These are phyloP conservation scores for Zygosaccharomyces bailii DNA, from an alignment of 805 yeast genomes.

Conservation along the genomic window DNA sequence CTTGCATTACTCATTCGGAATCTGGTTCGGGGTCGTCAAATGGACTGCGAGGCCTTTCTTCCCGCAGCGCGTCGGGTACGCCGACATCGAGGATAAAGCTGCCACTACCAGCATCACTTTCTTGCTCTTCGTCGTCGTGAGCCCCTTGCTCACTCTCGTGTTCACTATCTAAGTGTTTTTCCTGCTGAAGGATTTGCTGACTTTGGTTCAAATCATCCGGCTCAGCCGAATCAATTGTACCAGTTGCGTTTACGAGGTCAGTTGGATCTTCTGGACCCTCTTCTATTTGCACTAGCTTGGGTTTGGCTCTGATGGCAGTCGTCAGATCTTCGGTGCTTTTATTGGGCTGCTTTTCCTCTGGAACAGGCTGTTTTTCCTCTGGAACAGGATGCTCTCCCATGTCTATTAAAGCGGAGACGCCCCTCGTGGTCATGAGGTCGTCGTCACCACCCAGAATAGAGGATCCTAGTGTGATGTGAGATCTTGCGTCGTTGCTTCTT, in stretches of 20 bases:
- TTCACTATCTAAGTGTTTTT: too few species aligned
- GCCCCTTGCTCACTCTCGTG: too few species aligned
- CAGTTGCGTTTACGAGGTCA: too few species aligned
- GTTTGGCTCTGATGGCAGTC: constrained; percentile 75
- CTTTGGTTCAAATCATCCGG: too few species aligned
- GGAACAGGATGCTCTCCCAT: not conserved
- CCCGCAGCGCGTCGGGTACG: constrained; percentile 17
- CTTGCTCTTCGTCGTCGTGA: too few species aligned
- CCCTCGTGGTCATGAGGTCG: constrained; percentile 24
- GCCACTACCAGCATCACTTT: constrained; percentile 27
- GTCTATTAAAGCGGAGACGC: not conserved
- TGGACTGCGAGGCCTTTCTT: constrained; percentile 16
- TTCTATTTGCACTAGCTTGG: constrained; percentile 50
- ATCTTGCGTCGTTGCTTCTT: constrained; percentile 27
- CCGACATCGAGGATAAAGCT: constrained; percentile 33
- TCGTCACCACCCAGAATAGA: constrained; percentile 43
- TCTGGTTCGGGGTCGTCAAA: constrained; percentile 14
- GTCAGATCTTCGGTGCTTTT: constrained; percentile 36
- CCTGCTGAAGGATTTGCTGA: too few species aligned
- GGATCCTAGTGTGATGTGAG: constrained; percentile 40
- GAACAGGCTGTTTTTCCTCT: constrained; percentile 24
- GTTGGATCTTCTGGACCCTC: constrained; percentile 20
- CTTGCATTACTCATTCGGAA: not conserved
- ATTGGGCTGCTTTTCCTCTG: constrained; percentile 3
- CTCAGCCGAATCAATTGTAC: too few species aligned